phyloP scores from a whole-genome alignment of 2,329 filamentous ascomycete genomes.

The Spiromastix sp. region DNA sequence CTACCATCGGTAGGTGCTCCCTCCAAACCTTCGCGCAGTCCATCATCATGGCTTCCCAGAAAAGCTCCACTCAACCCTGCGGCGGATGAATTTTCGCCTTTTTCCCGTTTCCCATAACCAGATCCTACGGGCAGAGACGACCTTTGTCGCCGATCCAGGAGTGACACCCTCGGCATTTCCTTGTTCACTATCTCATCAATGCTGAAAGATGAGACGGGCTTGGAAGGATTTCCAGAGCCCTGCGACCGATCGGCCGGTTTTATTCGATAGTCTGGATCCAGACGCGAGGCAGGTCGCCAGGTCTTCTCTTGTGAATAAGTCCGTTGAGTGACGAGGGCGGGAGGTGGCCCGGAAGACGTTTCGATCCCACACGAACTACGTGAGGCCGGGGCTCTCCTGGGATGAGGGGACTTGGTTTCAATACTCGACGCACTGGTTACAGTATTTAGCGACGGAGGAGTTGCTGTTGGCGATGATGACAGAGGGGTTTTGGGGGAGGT shows the following conservation, averaged over 20 bases:
- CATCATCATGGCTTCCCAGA: slow-evolving; percentile 8
- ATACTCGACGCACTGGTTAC: slow-evolving; percentile 9
- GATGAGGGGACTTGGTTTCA: slow-evolving; percentile 10
- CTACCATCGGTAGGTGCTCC: slow-evolving; percentile 8
- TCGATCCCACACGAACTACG: slow-evolving; percentile 41
- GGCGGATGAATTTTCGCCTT: slow-evolving; percentile 1
- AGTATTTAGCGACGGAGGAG: slow-evolving; percentile 13
- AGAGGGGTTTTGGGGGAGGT: slow-evolving; percentile 12
- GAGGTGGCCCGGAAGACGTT: slow-evolving; percentile 39
- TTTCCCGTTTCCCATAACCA: not conserved
- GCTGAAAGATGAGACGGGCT: too few relatives aligned
- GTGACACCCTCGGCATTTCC: slow-evolving; percentile 19
- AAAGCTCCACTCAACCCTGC: slow-evolving; percentile 15
- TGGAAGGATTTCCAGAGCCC: too few relatives aligned
- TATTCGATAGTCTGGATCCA: slow-evolving; percentile 7
- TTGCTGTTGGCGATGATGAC: slow-evolving; percentile 6
- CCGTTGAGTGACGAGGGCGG: slow-evolving; percentile 40
- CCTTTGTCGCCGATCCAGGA: slow-evolving; percentile 15
- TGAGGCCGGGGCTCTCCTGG: slow-evolving; percentile 36
- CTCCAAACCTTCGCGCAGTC: not conserved
- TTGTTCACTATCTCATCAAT: slow-evolving; percentile 17
- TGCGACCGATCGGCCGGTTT: too few relatives aligned
- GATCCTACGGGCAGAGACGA: slow-evolving; percentile 2
- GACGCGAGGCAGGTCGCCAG: slow-evolving; percentile 19
- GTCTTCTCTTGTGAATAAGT: slow-evolving; percentile 25